Percentiles rank a stretch among this genome's conserved stretches.
Conservation (phyloP, 108 stramenopile species). For the Cyclotella kingstonii region DNA sequence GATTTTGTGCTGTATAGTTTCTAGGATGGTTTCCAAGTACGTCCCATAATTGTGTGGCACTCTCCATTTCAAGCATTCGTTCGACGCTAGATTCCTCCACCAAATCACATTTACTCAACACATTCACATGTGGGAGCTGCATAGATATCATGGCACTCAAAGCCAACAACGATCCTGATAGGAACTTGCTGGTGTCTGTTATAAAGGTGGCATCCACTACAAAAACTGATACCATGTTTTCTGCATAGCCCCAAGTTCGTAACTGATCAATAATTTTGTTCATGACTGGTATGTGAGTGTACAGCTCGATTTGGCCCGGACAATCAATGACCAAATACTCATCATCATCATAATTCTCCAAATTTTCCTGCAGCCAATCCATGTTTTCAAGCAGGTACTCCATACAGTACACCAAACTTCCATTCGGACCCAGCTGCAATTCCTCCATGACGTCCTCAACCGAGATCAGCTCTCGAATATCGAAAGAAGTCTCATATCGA, state of each 20-base stretch:
- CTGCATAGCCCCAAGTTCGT: slow-evolving; percentile 81
- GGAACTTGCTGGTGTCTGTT: slow-evolving; percentile 87
- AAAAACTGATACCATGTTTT: slow-evolving; percentile 87
- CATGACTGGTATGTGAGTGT: slow-evolving; percentile 98
- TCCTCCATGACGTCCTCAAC: slow-evolving; percentile 99
- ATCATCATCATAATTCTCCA: slow-evolving; percentile 90
- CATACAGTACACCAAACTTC: slow-evolving; percentile 97
- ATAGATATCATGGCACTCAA: slow-evolving; percentile 95
- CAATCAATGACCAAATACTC: slow-evolving; percentile 98
- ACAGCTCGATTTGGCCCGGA: slow-evolving; percentile 97
- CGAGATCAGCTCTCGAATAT: slow-evolving; percentile 93
- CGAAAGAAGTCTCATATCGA: slow-evolving; percentile 83
- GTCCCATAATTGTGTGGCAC: slow-evolving; percentile 81
- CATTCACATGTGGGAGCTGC: slow-evolving; percentile 95
- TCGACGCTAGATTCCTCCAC: slow-evolving; percentile 78
- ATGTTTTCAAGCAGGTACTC: slow-evolving; percentile 95
- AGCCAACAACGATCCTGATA: slow-evolving; percentile 87
- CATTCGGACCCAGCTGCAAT: slow-evolving; percentile 95
- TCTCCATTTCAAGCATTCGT: slow-evolving; percentile 66
- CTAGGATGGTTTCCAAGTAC: slow-evolving; percentile 32
- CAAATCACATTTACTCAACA: slow-evolving; percentile 95
- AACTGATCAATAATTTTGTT: slow-evolving; percentile 78
- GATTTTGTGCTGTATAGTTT: neutral
- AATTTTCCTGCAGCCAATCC: slow-evolving; percentile 91
- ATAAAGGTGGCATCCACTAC: slow-evolving; percentile 92